Evolutionary conservation across 2,329 filamentous ascomycete genomes (phyloP), one percentile per base, ranked within the genome.

Genomic region (Cercospora zeae-maydis): DNA sequence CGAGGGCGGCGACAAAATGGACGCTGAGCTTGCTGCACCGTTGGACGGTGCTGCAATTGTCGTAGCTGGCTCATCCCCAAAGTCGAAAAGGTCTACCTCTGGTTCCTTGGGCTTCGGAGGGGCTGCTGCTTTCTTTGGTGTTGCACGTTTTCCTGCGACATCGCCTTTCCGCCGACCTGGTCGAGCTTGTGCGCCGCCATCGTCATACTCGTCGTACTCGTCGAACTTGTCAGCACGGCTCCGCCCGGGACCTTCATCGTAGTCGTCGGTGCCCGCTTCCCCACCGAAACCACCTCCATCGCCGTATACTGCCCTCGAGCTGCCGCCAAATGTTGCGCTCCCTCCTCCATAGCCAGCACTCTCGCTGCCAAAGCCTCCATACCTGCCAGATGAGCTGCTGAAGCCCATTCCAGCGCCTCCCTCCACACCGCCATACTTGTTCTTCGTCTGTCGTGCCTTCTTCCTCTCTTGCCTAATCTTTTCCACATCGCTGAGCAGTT

Each of bases 151-250:
- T 71, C 69, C 63, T 72, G 75, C 61, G 11, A 74, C 61, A 30
- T 77, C 76, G 67, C 81, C 79, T 74, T 82, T 85, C 71, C 82
- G 79, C 69, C 81, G 80, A 34, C 80, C 79, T 24, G 85, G 78
- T 63, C 84, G 79, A 57, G 82, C 75, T 47, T 71, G 67, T 55
- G 78, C 78, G 54, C 83, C 82, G 42, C 84, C 91, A 72, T 96
- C 95, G 61, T 98, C 93, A 72, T 89, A 93, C 77, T 99, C 95
- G 74, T 99, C 93, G 73, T 99, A 99, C 77, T 97, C 95, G 70
- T 98, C 93, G 70, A 97, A 99, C 67, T 88, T 87, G 81, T 72
- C 82, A 80, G 60, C 83, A 81, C 62, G 88, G 80, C 70, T 81
- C 82, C 63, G 85, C 79, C 21, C 82, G 78, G 69, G 91, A 87